Conservation (phyloP, 305 asterid genomes). For the Plantago rigida region DNA sequence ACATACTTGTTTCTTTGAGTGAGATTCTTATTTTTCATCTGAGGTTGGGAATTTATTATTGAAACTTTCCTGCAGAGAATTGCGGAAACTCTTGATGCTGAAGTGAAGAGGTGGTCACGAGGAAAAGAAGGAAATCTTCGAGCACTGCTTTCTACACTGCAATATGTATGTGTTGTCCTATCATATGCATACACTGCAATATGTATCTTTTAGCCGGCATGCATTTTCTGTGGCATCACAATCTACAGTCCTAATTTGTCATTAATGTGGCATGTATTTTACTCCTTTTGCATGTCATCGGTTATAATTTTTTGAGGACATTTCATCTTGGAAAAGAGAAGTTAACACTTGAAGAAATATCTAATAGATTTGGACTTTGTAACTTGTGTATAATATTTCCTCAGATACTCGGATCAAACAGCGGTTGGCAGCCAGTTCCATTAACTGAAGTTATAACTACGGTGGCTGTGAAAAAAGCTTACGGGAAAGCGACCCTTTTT, state of each 20-base stretch:
- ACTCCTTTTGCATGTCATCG: too few species aligned
- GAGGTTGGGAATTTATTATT: conserved; percentile 28
- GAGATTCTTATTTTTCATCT: conserved; percentile 24
- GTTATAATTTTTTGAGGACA: too few species aligned
- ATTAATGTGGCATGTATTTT: neutral
- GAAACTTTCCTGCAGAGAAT: conserved; percentile 57
- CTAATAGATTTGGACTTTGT: neutral
- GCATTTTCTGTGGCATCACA: neutral
- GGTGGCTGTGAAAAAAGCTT: conserved; percentile 74
- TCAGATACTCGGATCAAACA: conserved; percentile 89
- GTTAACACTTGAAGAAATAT: too few species aligned
- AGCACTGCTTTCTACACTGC: conserved; percentile 89
- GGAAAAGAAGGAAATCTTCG: conserved; percentile 93
- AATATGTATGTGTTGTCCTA: conserved; percentile 52
- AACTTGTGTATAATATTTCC: conserved; percentile 12
- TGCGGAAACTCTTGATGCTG: conserved; percentile 75
- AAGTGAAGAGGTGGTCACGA: conserved; percentile 85
- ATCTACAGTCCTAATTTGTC: neutral
- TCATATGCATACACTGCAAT: neutral
- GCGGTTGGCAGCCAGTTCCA: conserved; percentile 92
- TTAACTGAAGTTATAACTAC: conserved; percentile 75
- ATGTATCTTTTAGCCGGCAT: conserved; percentile 12
- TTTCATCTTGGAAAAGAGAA: too few species aligned
- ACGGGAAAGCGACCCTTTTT: conserved; percentile 84
- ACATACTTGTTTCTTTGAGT: conserved; percentile 29